A percentile compares a stretch with the other conserved stretches of the same genome.
phyloP scores from a whole-genome alignment of 1,284 basidiomycete species.

The Thecaphora thlaspeos region DNA sequence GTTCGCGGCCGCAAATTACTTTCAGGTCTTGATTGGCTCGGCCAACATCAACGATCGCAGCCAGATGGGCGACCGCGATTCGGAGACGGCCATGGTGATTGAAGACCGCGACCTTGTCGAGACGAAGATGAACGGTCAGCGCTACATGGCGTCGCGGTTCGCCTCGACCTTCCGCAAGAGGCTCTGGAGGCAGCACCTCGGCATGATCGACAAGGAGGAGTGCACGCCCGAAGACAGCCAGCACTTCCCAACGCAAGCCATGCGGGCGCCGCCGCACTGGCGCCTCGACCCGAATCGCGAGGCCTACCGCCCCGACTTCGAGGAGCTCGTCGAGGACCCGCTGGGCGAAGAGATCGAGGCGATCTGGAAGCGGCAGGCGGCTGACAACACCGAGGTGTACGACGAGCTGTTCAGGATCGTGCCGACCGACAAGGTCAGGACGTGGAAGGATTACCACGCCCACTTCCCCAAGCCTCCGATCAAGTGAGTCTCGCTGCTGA shows the following conservation, averaged over 20 bases:
- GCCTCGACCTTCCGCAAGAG: constrained; percentile 74
- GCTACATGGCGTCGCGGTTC: constrained; percentile 69
- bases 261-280: constrained; percentile 16
- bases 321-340: constrained; percentile 17
- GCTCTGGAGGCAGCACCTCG: constrained; percentile 57
- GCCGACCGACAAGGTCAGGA: constrained; percentile 74
- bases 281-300: constrained; percentile 15
- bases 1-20: no score
- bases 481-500: constrained; percentile 56
- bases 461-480: constrained; percentile 68
- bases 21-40: constrained; percentile 72
- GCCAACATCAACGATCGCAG: constrained; percentile 65
- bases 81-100: constrained; percentile 85
- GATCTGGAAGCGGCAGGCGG: constrained; percentile 70
- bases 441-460: constrained; percentile 51
- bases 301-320: constrained; percentile 64
- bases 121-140: constrained; percentile 74
- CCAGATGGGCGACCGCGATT: constrained; percentile 72
- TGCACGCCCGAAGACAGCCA: constrained; percentile 8
- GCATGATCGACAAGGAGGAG: constrained; percentile 31
- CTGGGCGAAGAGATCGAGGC: constrained; percentile 16
- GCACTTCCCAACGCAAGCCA: constrained; percentile 9
- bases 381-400: constrained; percentile 75
- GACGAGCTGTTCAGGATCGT: constrained; percentile 78
- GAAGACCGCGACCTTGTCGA: constrained; percentile 80